phyloP scores from a whole-genome alignment of 176 grass and related monocot species.

The Phyllostachys edulis region DNA sequence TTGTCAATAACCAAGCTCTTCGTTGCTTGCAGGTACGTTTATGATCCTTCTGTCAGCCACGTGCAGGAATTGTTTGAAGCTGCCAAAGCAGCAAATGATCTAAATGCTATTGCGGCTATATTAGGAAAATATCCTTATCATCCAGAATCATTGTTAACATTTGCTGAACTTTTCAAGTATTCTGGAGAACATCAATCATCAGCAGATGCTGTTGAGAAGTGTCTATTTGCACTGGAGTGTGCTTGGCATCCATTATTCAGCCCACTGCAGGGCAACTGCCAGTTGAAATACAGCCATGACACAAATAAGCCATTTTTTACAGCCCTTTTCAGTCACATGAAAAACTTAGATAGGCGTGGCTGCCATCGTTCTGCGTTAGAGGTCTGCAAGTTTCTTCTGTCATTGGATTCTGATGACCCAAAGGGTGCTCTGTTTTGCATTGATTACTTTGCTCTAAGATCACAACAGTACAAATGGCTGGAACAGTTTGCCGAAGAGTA shows the following conservation, averaged over 20 bases:
- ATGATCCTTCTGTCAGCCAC: conserved; percentile 59
- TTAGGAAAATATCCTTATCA: conserved; percentile 80
- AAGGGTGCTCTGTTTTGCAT: conserved; percentile 93
- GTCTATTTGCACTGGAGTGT: conserved; percentile 87
- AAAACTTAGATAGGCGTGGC: conserved; percentile 83
- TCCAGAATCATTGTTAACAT: conserved; percentile 82
- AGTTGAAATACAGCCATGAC: conserved; percentile 81
- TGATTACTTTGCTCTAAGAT: conserved; percentile 95
- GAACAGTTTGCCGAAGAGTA: conserved; percentile 88
- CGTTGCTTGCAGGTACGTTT: conserved; percentile 58
- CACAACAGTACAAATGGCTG: conserved; percentile 90
- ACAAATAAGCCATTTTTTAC: conserved; percentile 85
- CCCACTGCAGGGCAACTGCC: conserved; percentile 62
- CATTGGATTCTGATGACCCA: conserved; percentile 90
- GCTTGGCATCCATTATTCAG: conserved; percentile 82
- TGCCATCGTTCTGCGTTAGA: conserved; percentile 95
- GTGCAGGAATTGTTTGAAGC: conserved; percentile 86
- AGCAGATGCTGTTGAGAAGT: conserved; percentile 80
- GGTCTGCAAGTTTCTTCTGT: conserved; percentile 91
- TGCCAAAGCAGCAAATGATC: conserved; percentile 87
- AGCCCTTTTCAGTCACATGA: conserved; percentile 94
- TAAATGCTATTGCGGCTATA: conserved; percentile 81
- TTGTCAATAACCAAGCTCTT: conserved; percentile 14
- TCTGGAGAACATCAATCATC: conserved; percentile 94
- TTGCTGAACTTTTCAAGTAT: conserved; percentile 96